Conservation (phyloP, 352 stramenopile genomes). For the Phytophthora colocasiae region DNA sequence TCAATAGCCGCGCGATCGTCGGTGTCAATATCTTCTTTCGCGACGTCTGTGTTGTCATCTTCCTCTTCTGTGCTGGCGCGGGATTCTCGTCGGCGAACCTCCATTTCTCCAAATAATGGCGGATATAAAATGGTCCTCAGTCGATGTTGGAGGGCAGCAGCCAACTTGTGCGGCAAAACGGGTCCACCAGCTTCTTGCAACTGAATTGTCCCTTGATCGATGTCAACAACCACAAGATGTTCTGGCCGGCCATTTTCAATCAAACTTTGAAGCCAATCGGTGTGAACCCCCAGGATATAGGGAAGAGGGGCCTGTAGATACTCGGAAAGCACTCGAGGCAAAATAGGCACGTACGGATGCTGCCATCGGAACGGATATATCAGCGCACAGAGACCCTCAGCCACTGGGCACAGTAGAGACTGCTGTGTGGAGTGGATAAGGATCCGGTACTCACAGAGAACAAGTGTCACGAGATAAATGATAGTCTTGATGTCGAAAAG, state of each 20-base stretch:
- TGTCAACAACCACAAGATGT: conserved; percentile 84
- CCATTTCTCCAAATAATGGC: conserved; percentile 35
- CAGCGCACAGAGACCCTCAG: conserved; percentile 77
- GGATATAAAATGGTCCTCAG: conserved; percentile 65
- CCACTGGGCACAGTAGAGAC: conserved; percentile 75
- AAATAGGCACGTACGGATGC: conserved; percentile 85
- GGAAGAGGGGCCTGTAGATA: conserved; percentile 86
- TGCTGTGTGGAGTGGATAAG: conserved; percentile 82
- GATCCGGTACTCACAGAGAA: conserved; percentile 83
- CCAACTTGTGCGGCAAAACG: conserved; percentile 62
- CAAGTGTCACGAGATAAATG: conserved; percentile 67
- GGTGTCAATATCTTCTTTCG: conserved; percentile 14
- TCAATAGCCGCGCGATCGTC: conserved; percentile 21
- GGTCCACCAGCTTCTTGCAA: conserved; percentile 59
- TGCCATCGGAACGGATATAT: conserved; percentile 90
- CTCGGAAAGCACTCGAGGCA: conserved; percentile 82
- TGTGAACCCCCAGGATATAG: conserved; percentile 86
- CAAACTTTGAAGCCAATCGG: conserved; percentile 66
- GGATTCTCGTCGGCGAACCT: conserved; percentile 7
- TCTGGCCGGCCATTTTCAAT: conserved; percentile 78
- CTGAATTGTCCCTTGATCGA: conserved; percentile 75
- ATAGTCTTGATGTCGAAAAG: conserved; percentile 80
- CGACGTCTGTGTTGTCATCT: background rate
- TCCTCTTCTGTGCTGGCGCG: conserved; percentile 15
- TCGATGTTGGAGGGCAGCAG: conserved; percentile 52